Base-by-base conservation (phyloP, 495 filamentous ascomycete species). In the Talaromyces liani region DNA sequence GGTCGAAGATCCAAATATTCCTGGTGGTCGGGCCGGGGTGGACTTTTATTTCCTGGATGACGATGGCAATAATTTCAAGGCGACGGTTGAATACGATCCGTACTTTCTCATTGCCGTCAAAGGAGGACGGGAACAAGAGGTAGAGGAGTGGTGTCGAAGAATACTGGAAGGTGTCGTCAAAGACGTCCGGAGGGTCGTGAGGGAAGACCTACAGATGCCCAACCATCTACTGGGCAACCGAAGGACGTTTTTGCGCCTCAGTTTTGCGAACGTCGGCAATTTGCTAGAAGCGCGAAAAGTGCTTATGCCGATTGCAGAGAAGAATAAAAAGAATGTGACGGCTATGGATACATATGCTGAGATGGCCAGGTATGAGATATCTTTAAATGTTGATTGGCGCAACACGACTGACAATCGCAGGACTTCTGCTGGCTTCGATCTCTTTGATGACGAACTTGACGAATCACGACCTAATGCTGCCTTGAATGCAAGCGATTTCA, bases 321-420 rank as follows among this genome's bases (percentile, higher is more conserved):
- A 93, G 77, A 99, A 98, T 68, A 95, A 90, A 80, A 93, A 91
- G 72, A 92, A 88, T 65, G 86, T 95, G 80, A 91, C 88, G 79
- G 90, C 92, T 57, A 95, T 98, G 90, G 94, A 99, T 81, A 91
- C 93, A 67, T 99, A 98, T 84, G 91, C 91, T 62, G 95, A 99
- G 81, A 91, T 96, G 68, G 89, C 90, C 63, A 90, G 86, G 92
- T 95, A 75, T 69, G 85, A 82, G 51, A 6, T 14, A 10, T 8
- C 27, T 63, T 64, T 41, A 14, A 24, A 25, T 55, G 14, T 45
- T 7, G 14, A 6, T 20, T 27, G 9, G 29, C 27, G 14, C 8
- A 25, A 25, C 65, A 64, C 77, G 65, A 79, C 71, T 53, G 68
- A 41, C 33, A 22, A 47, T 8, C 31, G 25, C 66, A 95, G 91